Evolutionary conservation across 2,329 filamentous ascomycete species (phyloP).

Genomic region (Xylaria polymorpha): DNA sequence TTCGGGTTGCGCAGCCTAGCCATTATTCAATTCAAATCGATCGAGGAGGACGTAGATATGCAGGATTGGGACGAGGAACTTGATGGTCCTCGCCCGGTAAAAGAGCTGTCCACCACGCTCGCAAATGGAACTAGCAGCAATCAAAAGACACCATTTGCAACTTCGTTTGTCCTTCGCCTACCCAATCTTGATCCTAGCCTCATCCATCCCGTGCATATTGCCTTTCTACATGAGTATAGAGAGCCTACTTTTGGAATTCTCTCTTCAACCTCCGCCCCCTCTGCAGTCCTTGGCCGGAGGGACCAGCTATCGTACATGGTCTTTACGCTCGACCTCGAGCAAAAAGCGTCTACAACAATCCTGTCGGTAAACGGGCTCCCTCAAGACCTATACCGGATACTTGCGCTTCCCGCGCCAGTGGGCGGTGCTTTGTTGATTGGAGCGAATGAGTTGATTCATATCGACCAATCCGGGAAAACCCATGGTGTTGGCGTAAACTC

Average conservation of each 20-base stretch:
- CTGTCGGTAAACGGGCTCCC: slow-evolving; percentile 87
- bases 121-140: slow-evolving; percentile 59
- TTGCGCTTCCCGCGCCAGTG: slow-evolving; percentile 85
- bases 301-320: slow-evolving; percentile 92
- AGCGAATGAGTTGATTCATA: slow-evolving; percentile 89
- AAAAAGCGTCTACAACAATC: slow-evolving; percentile 91
- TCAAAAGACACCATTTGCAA: slow-evolving; percentile 80
- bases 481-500: slow-evolving; percentile 94
- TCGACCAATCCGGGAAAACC: slow-evolving; percentile 94
- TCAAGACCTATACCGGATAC: slow-evolving; percentile 84
- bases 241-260: slow-evolving; percentile 97
- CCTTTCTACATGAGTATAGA: slow-evolving; percentile 95
- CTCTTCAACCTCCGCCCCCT: slow-evolving; percentile 78
- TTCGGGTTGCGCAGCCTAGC: slow-evolving; percentile 91
- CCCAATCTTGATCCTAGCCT: slow-evolving; percentile 88
- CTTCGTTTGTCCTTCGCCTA: slow-evolving; percentile 93
- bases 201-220: slow-evolving; percentile 88
- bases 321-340: slow-evolving; percentile 93
- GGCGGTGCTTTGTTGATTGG: slow-evolving; percentile 90
- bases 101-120: slow-evolving; percentile 56
- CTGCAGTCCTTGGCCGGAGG: slow-evolving; percentile 82
- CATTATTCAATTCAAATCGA: slow-evolving; percentile 90
- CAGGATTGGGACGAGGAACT: slow-evolving; percentile 89
- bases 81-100: slow-evolving; percentile 72
- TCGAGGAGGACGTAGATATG: slow-evolving; percentile 88